Conservation (phyloP, 1,139 yeast genomes). For the Scheffersomyces parashehatae region DNA sequence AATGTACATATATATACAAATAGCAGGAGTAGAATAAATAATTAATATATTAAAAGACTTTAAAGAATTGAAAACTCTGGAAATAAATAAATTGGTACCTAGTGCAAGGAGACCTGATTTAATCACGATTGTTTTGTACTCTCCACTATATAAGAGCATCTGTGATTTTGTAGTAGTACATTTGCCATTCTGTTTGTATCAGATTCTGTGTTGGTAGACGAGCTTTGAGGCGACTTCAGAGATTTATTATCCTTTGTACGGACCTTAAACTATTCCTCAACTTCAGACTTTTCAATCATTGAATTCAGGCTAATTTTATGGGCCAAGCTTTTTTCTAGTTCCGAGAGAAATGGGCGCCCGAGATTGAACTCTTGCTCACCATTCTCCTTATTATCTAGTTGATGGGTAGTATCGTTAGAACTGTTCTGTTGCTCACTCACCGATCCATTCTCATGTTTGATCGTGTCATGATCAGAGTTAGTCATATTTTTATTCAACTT, state of each 20-base stretch:
- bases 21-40: not conserved
- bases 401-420: not conserved
- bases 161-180: not conserved
- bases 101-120: too few species aligned
- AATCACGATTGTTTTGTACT: too few species aligned
- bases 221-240: not conserved
- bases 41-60: not conserved
- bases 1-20: not conserved
- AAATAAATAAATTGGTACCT: too few species aligned
- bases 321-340: conserved; percentile 10
- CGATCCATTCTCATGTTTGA: not conserved
- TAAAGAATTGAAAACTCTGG: not conserved
- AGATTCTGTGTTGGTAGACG: not conserved
- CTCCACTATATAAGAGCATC: too few species aligned
- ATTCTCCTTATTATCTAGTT: not conserved
- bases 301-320: too few species aligned
- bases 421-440: not conserved
- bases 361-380: conserved; percentile 1
- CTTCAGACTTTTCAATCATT: too few species aligned
- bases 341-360: conserved; percentile 10
- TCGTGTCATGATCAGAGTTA: not conserved
- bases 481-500: conserved; percentile 3
- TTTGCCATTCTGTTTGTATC: not conserved
- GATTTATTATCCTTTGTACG: not conserved
- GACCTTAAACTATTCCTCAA: not conserved